Percentiles rank a stretch among this genome's conserved stretches.
These are phyloP conservation scores for Laguncularia racemosa DNA, from an alignment of 345 rosid species.

Conservation along the genomic window DNA sequence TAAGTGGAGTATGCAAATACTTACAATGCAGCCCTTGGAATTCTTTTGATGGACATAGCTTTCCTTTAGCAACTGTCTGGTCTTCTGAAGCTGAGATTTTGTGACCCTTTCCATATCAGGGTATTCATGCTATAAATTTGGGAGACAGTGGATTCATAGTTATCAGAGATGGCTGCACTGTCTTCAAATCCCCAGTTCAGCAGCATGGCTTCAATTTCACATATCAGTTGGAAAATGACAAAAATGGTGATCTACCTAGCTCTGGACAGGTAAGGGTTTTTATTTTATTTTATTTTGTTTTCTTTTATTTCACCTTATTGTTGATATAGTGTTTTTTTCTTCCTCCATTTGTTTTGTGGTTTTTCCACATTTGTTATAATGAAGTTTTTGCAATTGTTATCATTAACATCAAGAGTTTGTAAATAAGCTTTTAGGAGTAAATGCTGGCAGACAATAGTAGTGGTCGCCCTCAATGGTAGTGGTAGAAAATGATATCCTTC, in stretches of 20 bases:
- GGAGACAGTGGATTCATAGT: slow-evolving; percentile 98
- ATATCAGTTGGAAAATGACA: slow-evolving; percentile 79
- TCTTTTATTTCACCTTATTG: too few relatives aligned
- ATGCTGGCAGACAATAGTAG: too few relatives aligned
- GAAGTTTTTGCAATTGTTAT: too few relatives aligned
- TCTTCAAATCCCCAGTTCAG: slow-evolving; percentile 88
- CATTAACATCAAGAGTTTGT: too few relatives aligned
- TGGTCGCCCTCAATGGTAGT: too few relatives aligned
- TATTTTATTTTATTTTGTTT: not conserved
- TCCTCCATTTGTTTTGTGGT: not conserved
- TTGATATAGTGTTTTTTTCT: not conserved
- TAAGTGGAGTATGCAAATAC: not conserved
- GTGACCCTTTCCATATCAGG: slow-evolving; percentile 21
- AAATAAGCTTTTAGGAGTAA: too few relatives aligned
- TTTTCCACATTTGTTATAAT: too few relatives aligned
- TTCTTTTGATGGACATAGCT: not conserved
- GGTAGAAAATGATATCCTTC: too few relatives aligned
- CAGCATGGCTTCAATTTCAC: slow-evolving; percentile 95
- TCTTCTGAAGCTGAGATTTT: not conserved
- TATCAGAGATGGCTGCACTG: slow-evolving; percentile 71
- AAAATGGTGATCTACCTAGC: slow-evolving; percentile 65
- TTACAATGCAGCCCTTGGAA: not conserved
- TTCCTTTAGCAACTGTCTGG: too few relatives aligned
- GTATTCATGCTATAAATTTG: slow-evolving; percentile 71
- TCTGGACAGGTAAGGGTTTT: slow-evolving; percentile 68